Conservation (phyloP, 768 basidiomycete species). For the Termitomyces sp. region DNA sequence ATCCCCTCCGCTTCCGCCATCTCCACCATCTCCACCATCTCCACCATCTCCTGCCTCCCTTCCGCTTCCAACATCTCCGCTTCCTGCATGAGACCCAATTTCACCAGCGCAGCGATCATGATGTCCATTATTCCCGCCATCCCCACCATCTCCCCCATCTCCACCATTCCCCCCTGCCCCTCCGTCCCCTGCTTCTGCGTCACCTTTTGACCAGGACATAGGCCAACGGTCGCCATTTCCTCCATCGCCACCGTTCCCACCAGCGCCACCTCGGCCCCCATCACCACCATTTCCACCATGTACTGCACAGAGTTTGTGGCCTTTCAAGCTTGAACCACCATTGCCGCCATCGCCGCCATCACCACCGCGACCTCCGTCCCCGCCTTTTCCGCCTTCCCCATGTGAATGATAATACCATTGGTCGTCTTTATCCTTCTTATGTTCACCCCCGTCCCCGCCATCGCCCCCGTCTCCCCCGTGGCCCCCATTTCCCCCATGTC, state of each 20-base stretch:
- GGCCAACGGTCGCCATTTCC: background rate
- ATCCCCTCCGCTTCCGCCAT: background rate
- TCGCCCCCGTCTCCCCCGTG: background rate
- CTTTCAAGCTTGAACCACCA: background rate
- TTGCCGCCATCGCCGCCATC: constrained; percentile 4
- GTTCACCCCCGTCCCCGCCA: background rate
- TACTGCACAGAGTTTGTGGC: background rate
- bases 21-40: background rate
- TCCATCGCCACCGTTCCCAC: constrained; percentile 1
- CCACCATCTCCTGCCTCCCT: too few species aligned
- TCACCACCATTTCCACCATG: background rate
- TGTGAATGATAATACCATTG: background rate
- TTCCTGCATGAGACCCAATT: background rate
- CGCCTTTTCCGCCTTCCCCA: background rate
- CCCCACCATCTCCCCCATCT: background rate
- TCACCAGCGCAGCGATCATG: background rate
- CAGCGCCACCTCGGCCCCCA: constrained; percentile 2
- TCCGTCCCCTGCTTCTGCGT: background rate
- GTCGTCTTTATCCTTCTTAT: background rate
- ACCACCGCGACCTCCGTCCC: background rate
- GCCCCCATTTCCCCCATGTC: background rate
- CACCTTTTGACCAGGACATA: constrained; percentile 2
- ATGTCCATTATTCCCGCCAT: background rate
- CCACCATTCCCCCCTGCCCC: background rate
- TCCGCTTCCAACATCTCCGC: background rate